Base-by-base conservation (phyloP, 208 protist genomes). In the Crithidia sp. region DNA sequence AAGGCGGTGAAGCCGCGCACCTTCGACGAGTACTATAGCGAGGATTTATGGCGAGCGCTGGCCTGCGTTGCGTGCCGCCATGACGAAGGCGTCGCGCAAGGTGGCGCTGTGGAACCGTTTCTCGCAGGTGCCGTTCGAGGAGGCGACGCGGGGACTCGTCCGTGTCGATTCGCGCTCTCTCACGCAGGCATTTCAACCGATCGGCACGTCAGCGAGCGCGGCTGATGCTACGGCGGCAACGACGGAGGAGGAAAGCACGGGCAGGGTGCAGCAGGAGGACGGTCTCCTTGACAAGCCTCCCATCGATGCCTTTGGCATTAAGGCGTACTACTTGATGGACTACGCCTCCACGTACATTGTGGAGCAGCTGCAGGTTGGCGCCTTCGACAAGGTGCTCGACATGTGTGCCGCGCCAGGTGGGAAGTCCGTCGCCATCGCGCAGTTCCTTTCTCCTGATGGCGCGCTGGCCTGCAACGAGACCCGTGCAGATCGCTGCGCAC, bases 81-180 rank as follows among this genome's bases (percentile, higher is more conserved):
- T 96, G 88, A 47, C 67, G 9, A 44, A 40, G 17, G 36, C 72
- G n/a, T 67, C 85, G 6, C 44, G 49, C 43, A 94, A 93, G 77
- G 82, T 91, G 10, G 87, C 83, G 6, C 69, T 96, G 70, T 94
- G 86, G 81, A 96, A 96, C 73, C 83, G 87, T 39, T 96, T 88
- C 71, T 92, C 78, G 45, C 86, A 90, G 74, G 60, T 94, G n/a
- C 83, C 92, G 17, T 89, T 91, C 62, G 79, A 71, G 53, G 79
- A 86, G 57, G 88, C 81, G 7, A 85, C 82, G 19, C 71, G 62
- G 12, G 87, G 85, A 4, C 68, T 92, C 50, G 79, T 71, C 76
- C 84, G 79, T n/a, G 84, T 93, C 3, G 78, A 89, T 39, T 64
- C 79, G 37, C 40, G 70, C 7, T 84, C 74, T 8, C 41, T 84